Base-by-base conservation (phyloP, 305 asterid genomes). In the Fraxinus nigra region DNA sequence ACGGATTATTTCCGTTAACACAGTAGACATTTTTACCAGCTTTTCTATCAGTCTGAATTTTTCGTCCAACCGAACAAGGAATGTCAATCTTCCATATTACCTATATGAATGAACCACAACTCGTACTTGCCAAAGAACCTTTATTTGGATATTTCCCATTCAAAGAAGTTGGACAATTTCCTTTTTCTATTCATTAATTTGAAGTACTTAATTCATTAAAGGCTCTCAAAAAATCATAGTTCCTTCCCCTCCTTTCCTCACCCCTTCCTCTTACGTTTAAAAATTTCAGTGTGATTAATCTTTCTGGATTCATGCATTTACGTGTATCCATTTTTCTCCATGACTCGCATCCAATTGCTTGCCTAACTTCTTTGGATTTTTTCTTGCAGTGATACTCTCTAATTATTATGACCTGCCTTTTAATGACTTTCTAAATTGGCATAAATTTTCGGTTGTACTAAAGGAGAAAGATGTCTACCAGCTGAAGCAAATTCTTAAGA, bases 401-500 rank as follows among this genome's bases (percentile, higher is more conserved):
- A 80, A 96, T 85, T 96, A 93, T 89, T 96, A 96, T 63, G 97
- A 96, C 87, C 87, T 96, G 86, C 99, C 99, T 35, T 95, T 93
- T 93, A 95, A 92, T 40, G 98, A 95, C 88, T 81, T 94, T 79
- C 70, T 96, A 33, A 84, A 93, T 82, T 96, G 99, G 99, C 92
- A 80, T 75, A 91, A 94, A 77, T 96, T 96, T 72, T 67, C 95
- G 33, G 95, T 96, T 63, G 85, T 96, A 70, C 87, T 94, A 77
- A 91, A 85, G 92, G 97, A 94, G 94, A 93, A 88, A 79, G 97
- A 96, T 84, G 98, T 96, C 35, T 93, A 93, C 87, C 93, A 90
- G 89, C 93, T 96, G 80, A 96, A 95, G 92, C 91, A 91, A 80
- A 96, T 94, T 76, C 97, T 96, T 79, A 94, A 96, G 87, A 91